Evolutionary conservation across 163 green algal genomes (phyloP), one percentile per base, ranked within the genome.

Genomic region (Scenedesmus sp.): DNA sequence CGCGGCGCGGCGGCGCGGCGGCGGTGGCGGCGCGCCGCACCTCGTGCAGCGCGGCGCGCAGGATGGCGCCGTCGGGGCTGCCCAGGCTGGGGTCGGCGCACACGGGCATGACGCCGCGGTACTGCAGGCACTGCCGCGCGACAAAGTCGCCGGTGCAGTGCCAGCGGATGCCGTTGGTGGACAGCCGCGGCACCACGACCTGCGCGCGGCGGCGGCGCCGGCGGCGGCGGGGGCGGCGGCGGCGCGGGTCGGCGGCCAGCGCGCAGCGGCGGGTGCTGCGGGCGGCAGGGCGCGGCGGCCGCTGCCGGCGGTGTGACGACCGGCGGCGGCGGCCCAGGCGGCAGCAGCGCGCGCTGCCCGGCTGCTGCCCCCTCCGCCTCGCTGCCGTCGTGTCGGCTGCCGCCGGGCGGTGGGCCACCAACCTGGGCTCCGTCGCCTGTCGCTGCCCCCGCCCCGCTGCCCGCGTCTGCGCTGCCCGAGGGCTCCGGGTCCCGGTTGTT

Each of bases 61-160:
- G 83, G 42, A 86, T 82, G 53, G 75, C 77, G 13, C 63, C 78
- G 22, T 87, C 73, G 31, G 69, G 60, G 22, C 71, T 75, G 64
- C 64, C 77, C 42, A 63, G 48, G 63, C 71, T 74, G 13, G 83
- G 75, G 44, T 88, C 81, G 28, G 83, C 84, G 47, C 87, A 84
- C 57, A 92, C 58, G 11, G 92, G 91, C 58, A 93, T 66, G 22
- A 94, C 84, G 1, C 90, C 90, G 14, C 92, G 82, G 78, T 87
- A 90, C 45, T 95, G 72, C 54, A 95, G 82, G 71, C 82, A 86
- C 69, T 96, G 91, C 11, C 89, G 84, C 15, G 91, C 90, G 24
- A 90, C 81, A 70, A 85, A 81, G 57, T 91, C 70, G 20, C 81
- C 79, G n/a, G 48, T 82, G 69, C 83, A 75, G 6, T 63, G 73